These are phyloP conservation scores for Agrocybe praecox DNA, from an alignment of 768 basidiomycete genomes.

Conservation along the genomic window DNA sequence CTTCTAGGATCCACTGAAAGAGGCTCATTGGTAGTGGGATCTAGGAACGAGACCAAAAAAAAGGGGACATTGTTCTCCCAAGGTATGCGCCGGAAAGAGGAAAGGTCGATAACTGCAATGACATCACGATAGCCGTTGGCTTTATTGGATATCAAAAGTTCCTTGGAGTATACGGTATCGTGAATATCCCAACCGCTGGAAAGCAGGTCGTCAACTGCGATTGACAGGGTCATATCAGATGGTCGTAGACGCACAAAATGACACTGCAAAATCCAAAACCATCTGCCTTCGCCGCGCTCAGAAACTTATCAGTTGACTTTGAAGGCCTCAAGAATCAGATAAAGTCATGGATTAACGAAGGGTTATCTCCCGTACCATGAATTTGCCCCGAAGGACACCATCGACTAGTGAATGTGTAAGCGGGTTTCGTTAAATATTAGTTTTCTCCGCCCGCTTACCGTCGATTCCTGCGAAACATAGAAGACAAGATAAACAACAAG, in stretches of 20 bases:
- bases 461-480: slow-evolving; percentile 52
- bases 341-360: background rate
- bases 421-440: background rate
- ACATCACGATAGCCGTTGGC: slow-evolving; percentile 93
- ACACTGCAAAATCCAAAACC: slow-evolving; percentile 96
- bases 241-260: slow-evolving; percentile 65
- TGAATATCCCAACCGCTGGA: slow-evolving; percentile 90
- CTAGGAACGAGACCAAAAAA: slow-evolving; percentile 89
- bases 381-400: slow-evolving; percentile 93
- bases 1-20: slow-evolving; percentile 87
- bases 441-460: slow-evolving; percentile 44
- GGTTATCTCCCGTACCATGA: slow-evolving; percentile 59
- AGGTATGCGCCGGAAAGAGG: slow-evolving; percentile 85
- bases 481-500: background rate
- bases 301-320: slow-evolving; percentile 90
- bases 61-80: slow-evolving; percentile 94
- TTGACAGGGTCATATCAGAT: background rate
- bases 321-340: background rate
- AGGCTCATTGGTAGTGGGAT: slow-evolving; percentile 81
- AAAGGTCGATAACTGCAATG: slow-evolving; percentile 82
- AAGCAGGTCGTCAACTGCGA: slow-evolving; percentile 2
- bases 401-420: slow-evolving; percentile 58
- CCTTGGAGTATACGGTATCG: slow-evolving; percentile 80
- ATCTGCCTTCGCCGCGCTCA: slow-evolving; percentile 74
- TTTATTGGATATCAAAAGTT: slow-evolving; percentile 89